A percentile compares a stretch with the other conserved stretches of the same genome.
Evolutionary conservation across 345 rosid species (phyloP).

Genomic region (Syzygium aromaticum): DNA sequence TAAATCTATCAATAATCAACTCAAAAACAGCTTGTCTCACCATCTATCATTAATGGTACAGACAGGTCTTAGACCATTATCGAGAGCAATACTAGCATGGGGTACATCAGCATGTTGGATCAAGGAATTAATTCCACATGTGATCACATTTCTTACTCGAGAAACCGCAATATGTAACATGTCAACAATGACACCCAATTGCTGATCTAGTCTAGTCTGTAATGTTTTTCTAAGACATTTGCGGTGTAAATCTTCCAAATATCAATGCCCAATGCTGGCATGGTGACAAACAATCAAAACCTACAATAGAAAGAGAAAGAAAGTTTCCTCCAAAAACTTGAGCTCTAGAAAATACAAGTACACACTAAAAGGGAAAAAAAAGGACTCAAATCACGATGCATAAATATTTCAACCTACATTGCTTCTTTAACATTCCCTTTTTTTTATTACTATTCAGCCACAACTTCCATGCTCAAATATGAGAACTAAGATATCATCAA

Average conservation of each 20-base stretch:
- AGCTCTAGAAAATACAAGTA: too few species aligned
- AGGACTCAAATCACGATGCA: too few species aligned
- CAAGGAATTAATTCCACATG: conserved; percentile 97
- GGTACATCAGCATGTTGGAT: conserved; percentile 89
- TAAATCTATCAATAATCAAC: background rate
- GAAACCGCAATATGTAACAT: conserved; percentile 62
- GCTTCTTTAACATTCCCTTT: too few species aligned
- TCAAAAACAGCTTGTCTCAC: conserved; percentile 17
- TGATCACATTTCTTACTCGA: conserved; percentile 77
- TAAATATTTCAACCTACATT: too few species aligned
- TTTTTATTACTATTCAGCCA: too few species aligned
- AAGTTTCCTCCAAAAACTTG: background rate
- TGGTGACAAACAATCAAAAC: conserved; percentile 97
- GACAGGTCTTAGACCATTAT: conserved; percentile 29
- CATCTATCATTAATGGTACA: conserved; percentile 76
- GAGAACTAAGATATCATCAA: too few species aligned
- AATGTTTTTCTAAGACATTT: too few species aligned
- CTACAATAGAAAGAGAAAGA: conserved; percentile 20
- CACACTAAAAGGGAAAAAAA: too few species aligned
- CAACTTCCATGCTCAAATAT: too few species aligned
- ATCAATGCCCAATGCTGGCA: conserved; percentile 26
- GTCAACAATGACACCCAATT: conserved; percentile 42
- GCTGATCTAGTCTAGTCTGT: conserved; percentile 45
- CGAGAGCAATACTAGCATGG: conserved; percentile 59
- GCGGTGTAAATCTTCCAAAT: too few species aligned